A percentile compares a stretch with the other conserved stretches of the same genome.
Evolutionary conservation across 768 basidiomycete genomes (phyloP).

Genomic region (Phylloporus rhodoxanthus): DNA sequence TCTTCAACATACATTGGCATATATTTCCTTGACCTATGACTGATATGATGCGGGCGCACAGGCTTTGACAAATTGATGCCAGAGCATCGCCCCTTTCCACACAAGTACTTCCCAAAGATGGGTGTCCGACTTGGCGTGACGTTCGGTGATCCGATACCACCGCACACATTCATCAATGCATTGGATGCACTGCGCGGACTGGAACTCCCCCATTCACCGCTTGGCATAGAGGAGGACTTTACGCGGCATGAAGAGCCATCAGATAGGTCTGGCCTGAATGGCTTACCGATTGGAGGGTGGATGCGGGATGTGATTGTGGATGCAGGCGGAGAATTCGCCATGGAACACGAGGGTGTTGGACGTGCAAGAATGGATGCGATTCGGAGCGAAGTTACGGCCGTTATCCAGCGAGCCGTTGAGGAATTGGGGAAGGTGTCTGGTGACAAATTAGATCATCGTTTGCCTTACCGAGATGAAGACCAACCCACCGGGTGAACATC

Average conservation of each 20-base stretch:
- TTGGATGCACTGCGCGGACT: slow-evolving; percentile 9
- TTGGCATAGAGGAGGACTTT: not conserved
- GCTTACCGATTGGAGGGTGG: slow-evolving; percentile 9
- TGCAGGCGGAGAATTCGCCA: slow-evolving; percentile 3
- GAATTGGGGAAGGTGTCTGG: slow-evolving; percentile 48
- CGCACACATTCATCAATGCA: slow-evolving; percentile 30
- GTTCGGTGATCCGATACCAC: slow-evolving; percentile 69
- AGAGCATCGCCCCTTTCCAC: slow-evolving; percentile 70
- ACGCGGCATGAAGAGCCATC: not conserved
- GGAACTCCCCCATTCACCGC: not conserved
- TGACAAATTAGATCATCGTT: slow-evolving; percentile 21
- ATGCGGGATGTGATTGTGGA: slow-evolving; percentile 4
- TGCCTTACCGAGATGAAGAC: not conserved
- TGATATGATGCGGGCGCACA: slow-evolving; percentile 17
- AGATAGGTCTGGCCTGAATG: not conserved
- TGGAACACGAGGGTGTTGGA: slow-evolving; percentile 3
- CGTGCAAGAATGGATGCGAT: slow-evolving; percentile 32
- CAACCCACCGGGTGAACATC: not conserved
- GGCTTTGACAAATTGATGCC: slow-evolving; percentile 90
- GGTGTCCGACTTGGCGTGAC: slow-evolving; percentile 65
- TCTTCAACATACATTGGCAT: not conserved
- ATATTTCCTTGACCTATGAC: not conserved
- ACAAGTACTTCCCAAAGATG: slow-evolving; percentile 61
- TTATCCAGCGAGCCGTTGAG: slow-evolving; percentile 50
- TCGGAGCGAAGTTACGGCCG: slow-evolving; percentile 49